These are phyloP conservation scores for Debaryomyces castellii DNA, from an alignment of 805 yeast species.

Conservation along the genomic window DNA sequence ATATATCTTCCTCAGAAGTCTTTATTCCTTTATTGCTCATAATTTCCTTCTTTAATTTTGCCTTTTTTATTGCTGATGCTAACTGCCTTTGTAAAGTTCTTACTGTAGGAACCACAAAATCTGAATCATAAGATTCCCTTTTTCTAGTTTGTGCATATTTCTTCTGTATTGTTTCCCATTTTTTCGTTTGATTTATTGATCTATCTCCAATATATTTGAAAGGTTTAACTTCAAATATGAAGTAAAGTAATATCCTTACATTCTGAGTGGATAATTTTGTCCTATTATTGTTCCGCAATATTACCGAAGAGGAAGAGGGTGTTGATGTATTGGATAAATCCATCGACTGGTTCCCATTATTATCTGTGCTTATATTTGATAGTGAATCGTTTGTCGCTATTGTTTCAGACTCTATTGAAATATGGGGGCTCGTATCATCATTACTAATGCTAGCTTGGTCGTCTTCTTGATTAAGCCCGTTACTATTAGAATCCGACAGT, in stretches of 20 bases:
- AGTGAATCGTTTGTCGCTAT: conserved; percentile 1
- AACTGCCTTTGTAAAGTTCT: conserved; percentile 37
- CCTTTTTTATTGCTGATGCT: conserved; percentile 31
- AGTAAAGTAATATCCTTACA: conserved; percentile 27
- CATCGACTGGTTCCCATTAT: conserved; percentile 1
- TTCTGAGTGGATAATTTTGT: conserved; percentile 27
- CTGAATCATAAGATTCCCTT: conserved; percentile 1
- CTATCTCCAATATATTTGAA: conserved; percentile 38
- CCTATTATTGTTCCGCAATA: conserved; percentile 12
- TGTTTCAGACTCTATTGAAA: background rate
- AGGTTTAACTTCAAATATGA: conserved; percentile 31
- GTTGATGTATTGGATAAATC: background rate
- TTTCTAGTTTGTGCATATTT: conserved; percentile 19
- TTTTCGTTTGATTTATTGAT: conserved; percentile 29
- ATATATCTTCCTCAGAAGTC: conserved; percentile 8
- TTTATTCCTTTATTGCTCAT: conserved; percentile 8
- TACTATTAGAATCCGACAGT: background rate
- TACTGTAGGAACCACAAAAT: conserved; percentile 30
- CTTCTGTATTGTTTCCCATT: conserved; percentile 34
- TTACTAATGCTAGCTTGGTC: background rate
- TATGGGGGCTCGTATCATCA: background rate
- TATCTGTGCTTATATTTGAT: conserved; percentile 2
- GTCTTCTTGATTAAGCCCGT: background rate
- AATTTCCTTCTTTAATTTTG: conserved; percentile 11
- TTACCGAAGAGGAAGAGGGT: background rate